Evolutionary conservation across 352 stramenopile species (phyloP).

Genomic region (Globisporangium perplexum): DNA sequence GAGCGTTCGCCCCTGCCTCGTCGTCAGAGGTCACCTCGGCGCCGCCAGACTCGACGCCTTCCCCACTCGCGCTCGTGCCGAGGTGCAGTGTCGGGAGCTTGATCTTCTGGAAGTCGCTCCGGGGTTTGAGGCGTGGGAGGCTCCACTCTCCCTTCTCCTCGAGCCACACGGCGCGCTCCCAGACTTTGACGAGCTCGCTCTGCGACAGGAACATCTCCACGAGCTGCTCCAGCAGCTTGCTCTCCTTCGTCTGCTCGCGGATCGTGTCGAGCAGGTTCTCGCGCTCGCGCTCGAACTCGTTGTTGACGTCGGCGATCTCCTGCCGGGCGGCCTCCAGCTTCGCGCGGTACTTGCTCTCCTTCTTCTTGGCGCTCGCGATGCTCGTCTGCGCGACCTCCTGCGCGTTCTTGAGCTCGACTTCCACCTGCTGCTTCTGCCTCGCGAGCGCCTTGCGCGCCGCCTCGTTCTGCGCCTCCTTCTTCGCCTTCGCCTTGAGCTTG

Average conservation of each 20-base stretch:
- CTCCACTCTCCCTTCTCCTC: conserved; percentile 80
- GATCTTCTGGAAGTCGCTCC: conserved; percentile 78
- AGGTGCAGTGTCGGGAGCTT: conserved; percentile 51
- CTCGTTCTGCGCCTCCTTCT: conserved; percentile 60
- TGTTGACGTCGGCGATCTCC: conserved; percentile 80
- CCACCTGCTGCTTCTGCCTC: conserved; percentile 67
- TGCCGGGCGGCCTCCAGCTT: conserved; percentile 75
- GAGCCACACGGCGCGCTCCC: conserved; percentile 78
- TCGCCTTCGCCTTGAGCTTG: conserved; percentile 73
- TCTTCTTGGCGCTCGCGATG: conserved; percentile 50
- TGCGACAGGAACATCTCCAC: conserved; percentile 78
- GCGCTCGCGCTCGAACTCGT: conserved; percentile 83
- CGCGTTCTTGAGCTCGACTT: conserved; percentile 64
- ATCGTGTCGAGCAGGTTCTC: conserved; percentile 85
- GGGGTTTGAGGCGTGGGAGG: conserved; percentile 66
- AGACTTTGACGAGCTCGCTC: conserved; percentile 85
- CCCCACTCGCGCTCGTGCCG: conserved; percentile 6
- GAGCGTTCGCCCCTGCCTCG: conserved; percentile 15
- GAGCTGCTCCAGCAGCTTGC: conserved; percentile 86
- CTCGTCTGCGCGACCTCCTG: conserved; percentile 61
- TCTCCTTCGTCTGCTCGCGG: conserved; percentile 86
- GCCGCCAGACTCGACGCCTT: conserved; percentile 36
- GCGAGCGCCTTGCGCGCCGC: conserved; percentile 47
- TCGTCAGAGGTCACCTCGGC: conserved; percentile 58
- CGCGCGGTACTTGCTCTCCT: conserved; percentile 53